phyloP scores from a whole-genome alignment of 768 basidiomycete species.

The Pleurotus tuber-regium region DNA sequence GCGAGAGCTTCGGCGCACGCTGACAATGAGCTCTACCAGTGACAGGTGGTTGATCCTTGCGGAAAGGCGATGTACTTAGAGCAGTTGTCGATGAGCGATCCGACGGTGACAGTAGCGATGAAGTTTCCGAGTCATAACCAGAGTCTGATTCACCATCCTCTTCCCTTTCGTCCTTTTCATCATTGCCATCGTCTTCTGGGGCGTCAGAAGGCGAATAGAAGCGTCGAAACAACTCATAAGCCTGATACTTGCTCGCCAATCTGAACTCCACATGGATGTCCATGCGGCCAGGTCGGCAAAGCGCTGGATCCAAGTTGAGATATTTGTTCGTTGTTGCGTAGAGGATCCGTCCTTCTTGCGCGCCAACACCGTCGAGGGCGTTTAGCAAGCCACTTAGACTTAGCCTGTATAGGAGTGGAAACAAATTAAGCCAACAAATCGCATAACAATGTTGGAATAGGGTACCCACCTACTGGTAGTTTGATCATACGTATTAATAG shows the following conservation, averaged over 20 bases:
- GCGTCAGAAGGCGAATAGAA: constrained; percentile 48
- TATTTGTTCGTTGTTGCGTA: constrained; percentile 75
- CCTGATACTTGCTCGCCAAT: constrained; percentile 57
- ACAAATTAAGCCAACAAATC: constrained; percentile 15
- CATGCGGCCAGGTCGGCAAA: constrained; percentile 67
- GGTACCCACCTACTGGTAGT: constrained; percentile 9
- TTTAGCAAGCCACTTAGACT: constrained; percentile 68
- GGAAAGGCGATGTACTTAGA: neutral
- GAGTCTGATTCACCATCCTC: constrained; percentile 12
- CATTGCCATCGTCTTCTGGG: constrained; percentile 15
- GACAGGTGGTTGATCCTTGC: constrained; percentile 10
- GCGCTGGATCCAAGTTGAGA: constrained; percentile 55
- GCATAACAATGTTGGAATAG: constrained; percentile 12
- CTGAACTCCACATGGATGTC: constrained; percentile 67
- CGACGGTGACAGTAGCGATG: constrained; percentile 8
- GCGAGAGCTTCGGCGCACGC: constrained; percentile 33
- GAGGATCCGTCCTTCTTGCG: constrained; percentile 66
- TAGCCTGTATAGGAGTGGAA: constrained; percentile 36
- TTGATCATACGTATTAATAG: neutral
- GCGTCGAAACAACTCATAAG: constrained; percentile 51
- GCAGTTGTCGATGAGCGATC: constrained; percentile 15
- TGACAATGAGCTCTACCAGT: constrained; percentile 24
- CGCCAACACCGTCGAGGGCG: constrained; percentile 65
- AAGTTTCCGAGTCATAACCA: constrained; percentile 22
- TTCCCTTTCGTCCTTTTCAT: constrained; percentile 19